Base-by-base conservation (phyloP, 148 eudicot genomes). In the Fagopyrum esculentum region DNA sequence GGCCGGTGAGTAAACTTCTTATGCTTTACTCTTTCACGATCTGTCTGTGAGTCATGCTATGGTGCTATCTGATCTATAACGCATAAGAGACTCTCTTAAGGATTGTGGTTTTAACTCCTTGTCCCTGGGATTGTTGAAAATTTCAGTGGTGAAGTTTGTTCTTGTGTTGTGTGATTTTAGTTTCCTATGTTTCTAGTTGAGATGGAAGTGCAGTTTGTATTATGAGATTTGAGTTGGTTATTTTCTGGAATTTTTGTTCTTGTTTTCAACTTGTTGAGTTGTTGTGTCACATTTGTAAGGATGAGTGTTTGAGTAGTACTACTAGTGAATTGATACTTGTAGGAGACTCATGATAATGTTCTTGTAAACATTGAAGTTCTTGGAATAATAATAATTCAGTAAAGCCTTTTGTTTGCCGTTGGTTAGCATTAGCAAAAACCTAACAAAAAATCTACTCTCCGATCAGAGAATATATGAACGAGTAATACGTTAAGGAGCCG, bases 1-100 rank as follows among this genome's bases (percentile, higher is more conserved):
- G 95, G 93, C 86, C 83, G 94, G 98, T 93, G 82, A 30, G 72
- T 78, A 44, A 26, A 26, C 68, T 26, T 12, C 43, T 29, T 9
- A 9, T 15, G 2, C 4, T 61, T 60, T 61, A 5, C 68, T 35
- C 5, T 61, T 61, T 9, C 22, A 29, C 10, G 44, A 61, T 29
- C 30, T 26, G 6, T 29, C 22, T 61, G 68, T 29, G 43, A 61
- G 8, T 61, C 29, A 55, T 57, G 30, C 63, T 57, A 57, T 35
- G 63, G 63, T 7, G 63, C 22, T 19, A 57, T 17, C 63, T 19
- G 63, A 52, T 52, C 56, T 57, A 57, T 57, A 19, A 17, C 63
- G 29, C 30, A 19, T 57, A 9, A 1, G 40, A 35, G 40, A 35
- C 40, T 1, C 40, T 35, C 40, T 35, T 35, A 35, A 1, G 40